Conservation (phyloP, 1,284 basidiomycete genomes). For the Naganishia albida region DNA sequence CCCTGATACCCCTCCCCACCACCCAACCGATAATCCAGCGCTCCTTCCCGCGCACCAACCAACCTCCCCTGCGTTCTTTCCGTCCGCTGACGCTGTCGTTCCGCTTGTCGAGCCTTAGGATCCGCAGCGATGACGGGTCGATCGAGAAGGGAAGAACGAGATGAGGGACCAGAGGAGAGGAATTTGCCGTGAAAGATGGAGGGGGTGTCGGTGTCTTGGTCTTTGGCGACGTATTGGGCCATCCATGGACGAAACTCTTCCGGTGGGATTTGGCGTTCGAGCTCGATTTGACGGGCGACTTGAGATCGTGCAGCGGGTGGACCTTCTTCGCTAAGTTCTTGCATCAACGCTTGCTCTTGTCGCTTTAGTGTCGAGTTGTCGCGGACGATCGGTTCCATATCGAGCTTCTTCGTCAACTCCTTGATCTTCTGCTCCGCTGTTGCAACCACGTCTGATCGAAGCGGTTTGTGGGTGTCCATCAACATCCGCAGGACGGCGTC, state of each 20-base stretch:
- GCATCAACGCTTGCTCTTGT: constrained; percentile 9
- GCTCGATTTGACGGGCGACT: constrained; percentile 18
- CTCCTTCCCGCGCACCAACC: constrained; percentile 68
- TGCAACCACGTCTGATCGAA: constrained; percentile 64
- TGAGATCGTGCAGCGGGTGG: not conserved
- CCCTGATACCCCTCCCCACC: constrained; percentile 57
- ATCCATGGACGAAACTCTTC: constrained; percentile 66
- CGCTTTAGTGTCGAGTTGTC: not conserved
- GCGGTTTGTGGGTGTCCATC: constrained; percentile 72
- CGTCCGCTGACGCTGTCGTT: constrained; percentile 60
- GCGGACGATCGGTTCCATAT: constrained; percentile 42
- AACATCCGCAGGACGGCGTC: constrained; percentile 81
- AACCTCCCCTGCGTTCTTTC: constrained; percentile 62
- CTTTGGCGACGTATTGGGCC: constrained; percentile 61
- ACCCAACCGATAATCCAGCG: constrained; percentile 67
- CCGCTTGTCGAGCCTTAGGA: constrained; percentile 36
- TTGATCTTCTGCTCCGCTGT: constrained; percentile 74
- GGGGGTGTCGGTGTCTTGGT: constrained; percentile 57
- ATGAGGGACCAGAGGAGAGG: constrained; percentile 39
- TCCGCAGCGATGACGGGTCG: constrained; percentile 33
- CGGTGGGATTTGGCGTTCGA: constrained; percentile 31
- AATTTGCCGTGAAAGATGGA: constrained; percentile 50
- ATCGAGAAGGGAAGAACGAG: constrained; percentile 39
- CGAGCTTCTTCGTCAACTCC: constrained; percentile 51
- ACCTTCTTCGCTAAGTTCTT: not conserved